Percentiles rank a stretch among this genome's conserved stretches.
Conservation (phyloP, 768 basidiomycete genomes). For the Leucosporidium scottii region DNA sequence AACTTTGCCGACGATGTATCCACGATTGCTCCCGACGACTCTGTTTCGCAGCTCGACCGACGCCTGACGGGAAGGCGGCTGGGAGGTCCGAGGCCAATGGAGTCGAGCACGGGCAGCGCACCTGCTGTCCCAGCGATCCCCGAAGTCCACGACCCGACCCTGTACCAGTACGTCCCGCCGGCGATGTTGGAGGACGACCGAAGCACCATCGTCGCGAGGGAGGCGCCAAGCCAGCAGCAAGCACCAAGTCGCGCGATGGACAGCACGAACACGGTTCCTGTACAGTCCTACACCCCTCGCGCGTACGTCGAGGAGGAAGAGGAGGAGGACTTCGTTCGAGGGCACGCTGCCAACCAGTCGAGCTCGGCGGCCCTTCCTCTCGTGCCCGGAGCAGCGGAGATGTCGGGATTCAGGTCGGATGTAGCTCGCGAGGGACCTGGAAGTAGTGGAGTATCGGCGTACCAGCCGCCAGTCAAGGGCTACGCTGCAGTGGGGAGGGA, state of each 20-base stretch:
- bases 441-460: conserved; percentile 5
- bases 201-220: conserved; percentile 13
- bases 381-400: not conserved
- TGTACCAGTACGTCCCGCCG: conserved; percentile 21
- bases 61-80: conserved; percentile 15
- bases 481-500: conserved; percentile 19
- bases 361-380: conserved; percentile 8
- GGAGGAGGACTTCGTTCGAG: not conserved
- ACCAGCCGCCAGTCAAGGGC: conserved; percentile 7
- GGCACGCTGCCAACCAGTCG: not conserved
- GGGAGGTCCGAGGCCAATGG: conserved; percentile 20
- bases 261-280: not conserved
- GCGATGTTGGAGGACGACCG: conserved; percentile 24
- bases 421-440: not conserved
- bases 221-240: not conserved
- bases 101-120: not conserved
- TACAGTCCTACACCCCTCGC: not conserved
- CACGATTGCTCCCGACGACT: conserved; percentile 27
- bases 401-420: not conserved
- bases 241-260: too few species aligned
- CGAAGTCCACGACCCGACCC: not conserved
- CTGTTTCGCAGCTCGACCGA: conserved; percentile 27
- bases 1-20: conserved; percentile 25
- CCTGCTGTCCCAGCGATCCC: not conserved
- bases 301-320: conserved; percentile 2